Base-by-base conservation (phyloP, 441 rosid genomes). In the Lepidium campestre region DNA sequence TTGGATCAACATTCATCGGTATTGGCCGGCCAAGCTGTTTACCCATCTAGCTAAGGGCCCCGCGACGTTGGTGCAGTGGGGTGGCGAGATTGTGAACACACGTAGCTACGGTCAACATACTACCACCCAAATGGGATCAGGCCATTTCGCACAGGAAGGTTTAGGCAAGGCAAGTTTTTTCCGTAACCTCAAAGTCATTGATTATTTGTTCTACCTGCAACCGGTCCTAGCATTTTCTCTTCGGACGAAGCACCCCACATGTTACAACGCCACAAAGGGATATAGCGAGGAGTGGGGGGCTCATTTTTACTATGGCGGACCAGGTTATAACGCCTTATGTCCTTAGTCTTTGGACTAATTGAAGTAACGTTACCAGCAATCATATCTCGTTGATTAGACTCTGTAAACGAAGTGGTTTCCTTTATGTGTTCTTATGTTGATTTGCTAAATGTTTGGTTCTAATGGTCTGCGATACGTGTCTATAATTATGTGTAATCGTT, bases 211-310 rank as follows among this genome's bases (percentile, higher is more conserved):
- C 20, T 18, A 23, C 3, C 9, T 39, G 3, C 10, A 0, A 5
- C 20, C 20, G 0, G 47, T 39, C 13, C 2, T 4, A 3, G 32
- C 31, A 0, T 32, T 54, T 0, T 0, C 10, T 2, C 6, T 55
- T 6, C 3, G 3, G 0, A 12, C 44, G 3, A 2, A 0, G 0
- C 11, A 18, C 6, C 0, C 29, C 0, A 34, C 17, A 0, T 54
- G 59, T 54, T 55, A 55, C 31, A 20, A 19, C 10, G 60, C 11
- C 0, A 7, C 19, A 3, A 55, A 55, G 12, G 31, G 3, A 7
- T 40, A 35, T 18, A 55, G 0, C 2, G 44, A 34, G 7, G 29
- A 19, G 8, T 55, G 15, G 44, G 60, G 44, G 6, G 1, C 17
- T 0, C 27, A 35, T 14, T 55, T 52, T 2, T 55, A 35, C 27